phyloP scores from a whole-genome alignment of 805 yeast genomes.

The Candida insectalens region DNA sequence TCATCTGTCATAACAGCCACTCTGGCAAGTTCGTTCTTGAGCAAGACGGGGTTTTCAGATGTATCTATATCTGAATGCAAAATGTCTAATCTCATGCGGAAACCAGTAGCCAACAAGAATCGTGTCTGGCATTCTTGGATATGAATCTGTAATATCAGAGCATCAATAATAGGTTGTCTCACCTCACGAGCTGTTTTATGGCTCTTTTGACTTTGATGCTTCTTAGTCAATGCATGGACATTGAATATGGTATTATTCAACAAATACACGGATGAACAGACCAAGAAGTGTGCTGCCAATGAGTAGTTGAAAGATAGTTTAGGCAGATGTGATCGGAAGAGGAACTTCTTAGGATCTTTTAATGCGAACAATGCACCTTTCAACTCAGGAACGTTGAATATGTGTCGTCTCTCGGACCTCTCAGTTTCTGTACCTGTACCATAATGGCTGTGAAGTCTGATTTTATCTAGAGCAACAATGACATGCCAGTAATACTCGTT shows the following conservation, averaged over 20 bases:
- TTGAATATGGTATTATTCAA: constrained; percentile 28
- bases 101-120: constrained; percentile 35
- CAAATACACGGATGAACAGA: constrained; percentile 34
- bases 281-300: constrained; percentile 33
- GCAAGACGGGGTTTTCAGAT: constrained; percentile 4
- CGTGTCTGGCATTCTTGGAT: constrained; percentile 11
- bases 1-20: constrained; percentile 3
- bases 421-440: constrained; percentile 1
- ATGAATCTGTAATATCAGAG: constrained; percentile 2
- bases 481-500: constrained; percentile 9
- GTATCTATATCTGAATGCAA: constrained; percentile 16
- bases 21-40: constrained; percentile 5
- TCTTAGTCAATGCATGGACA: constrained; percentile 3
- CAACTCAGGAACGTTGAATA: constrained; percentile 5
- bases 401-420: constrained; percentile 1
- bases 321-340: constrained; percentile 3
- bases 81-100: constrained; percentile 38
- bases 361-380: constrained; percentile 4
- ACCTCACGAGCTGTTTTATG: neutral
- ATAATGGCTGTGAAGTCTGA: neutral
- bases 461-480: neutral
- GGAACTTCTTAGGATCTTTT: constrained; percentile 3
- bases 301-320: constrained; percentile 18
- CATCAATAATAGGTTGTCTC: neutral
- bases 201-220: neutral